Conservation (phyloP, 768 basidiomycete genomes). For the Leccinellum rugosiceps region DNA sequence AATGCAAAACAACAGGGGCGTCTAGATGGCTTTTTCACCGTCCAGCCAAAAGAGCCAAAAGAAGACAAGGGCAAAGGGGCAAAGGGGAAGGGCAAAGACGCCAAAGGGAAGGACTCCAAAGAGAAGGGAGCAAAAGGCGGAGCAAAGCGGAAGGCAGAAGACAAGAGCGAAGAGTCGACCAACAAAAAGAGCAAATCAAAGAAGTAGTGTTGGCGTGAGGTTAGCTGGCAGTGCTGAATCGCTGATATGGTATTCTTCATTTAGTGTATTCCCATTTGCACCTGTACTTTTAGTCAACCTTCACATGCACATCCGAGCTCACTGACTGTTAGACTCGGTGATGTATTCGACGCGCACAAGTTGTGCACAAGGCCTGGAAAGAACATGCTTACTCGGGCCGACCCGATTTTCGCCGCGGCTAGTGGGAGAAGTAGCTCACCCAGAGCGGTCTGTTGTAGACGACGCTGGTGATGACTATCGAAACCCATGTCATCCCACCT, state of each 20-base stretch:
- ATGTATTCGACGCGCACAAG: neutral
- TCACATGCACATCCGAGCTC: neutral
- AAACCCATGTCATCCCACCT: constrained; percentile 1
- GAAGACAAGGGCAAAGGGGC: constrained; percentile 43
- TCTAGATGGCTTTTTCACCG: constrained; percentile 91
- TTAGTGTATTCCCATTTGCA: constrained; percentile 7
- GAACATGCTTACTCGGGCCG: neutral
- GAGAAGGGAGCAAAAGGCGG: constrained; percentile 12
- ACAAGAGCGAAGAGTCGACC: constrained; percentile 29
- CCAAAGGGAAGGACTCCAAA: constrained; percentile 44
- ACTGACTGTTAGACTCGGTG: neutral
- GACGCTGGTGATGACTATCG: constrained; percentile 17
- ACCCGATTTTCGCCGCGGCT: neutral
- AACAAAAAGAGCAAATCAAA: constrained; percentile 44
- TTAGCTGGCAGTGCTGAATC: neutral
- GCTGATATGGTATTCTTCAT: constrained; percentile 4
- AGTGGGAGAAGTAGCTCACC: neutral
- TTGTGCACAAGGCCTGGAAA: neutral
- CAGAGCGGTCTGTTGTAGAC: neutral
- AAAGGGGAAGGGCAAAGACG: constrained; percentile 37
- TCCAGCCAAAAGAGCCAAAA: constrained; percentile 57
- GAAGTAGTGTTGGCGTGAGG: constrained; percentile 24
- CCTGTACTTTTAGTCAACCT: constrained; percentile 13
- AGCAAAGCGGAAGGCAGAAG: constrained; percentile 31
- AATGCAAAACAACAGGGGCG: constrained; percentile 94